Conservation (phyloP, 2,329 filamentous ascomycete species). For the Fusarium torulosum region DNA sequence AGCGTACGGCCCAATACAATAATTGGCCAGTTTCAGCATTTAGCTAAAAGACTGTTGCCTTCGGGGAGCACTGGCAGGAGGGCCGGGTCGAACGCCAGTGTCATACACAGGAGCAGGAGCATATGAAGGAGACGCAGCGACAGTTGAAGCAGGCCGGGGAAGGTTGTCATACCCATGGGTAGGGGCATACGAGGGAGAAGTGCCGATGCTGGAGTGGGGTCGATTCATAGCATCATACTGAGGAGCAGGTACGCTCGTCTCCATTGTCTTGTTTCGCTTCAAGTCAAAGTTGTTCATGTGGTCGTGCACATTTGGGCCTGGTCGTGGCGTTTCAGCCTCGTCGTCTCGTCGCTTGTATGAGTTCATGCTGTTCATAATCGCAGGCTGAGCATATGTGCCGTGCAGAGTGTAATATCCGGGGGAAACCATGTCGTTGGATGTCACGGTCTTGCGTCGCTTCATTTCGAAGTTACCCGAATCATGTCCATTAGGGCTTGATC, state of each 20-base stretch:
- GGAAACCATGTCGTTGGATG: slow-evolving; percentile 27
- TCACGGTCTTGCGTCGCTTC: slow-evolving; percentile 84
- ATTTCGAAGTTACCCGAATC: slow-evolving; percentile 66
- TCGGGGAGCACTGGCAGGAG: slow-evolving; percentile 58
- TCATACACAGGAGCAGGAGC: slow-evolving; percentile 63
- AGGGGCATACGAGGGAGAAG: slow-evolving; percentile 45
- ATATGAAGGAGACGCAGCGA: slow-evolving; percentile 31
- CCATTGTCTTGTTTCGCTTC: slow-evolving; percentile 84
- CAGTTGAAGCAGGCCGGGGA: slow-evolving; percentile 28
- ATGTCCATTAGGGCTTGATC: slow-evolving; percentile 58
- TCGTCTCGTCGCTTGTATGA: slow-evolving; percentile 67
- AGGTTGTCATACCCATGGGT: slow-evolving; percentile 26
- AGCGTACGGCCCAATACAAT: background rate
- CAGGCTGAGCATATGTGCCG: slow-evolving; percentile 21
- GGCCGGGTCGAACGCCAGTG: slow-evolving; percentile 61
- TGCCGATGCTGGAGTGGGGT: slow-evolving; percentile 60
- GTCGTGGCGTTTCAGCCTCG: slow-evolving; percentile 70
- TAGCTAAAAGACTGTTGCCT: slow-evolving; percentile 52
- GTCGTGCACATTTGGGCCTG: slow-evolving; percentile 64
- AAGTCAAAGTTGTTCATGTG: slow-evolving; percentile 66
- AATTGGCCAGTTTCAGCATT: background rate
- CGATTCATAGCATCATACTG: slow-evolving; percentile 65
- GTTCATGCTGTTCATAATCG: slow-evolving; percentile 71
- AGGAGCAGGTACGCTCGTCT: slow-evolving; percentile 65
- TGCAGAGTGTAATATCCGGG: slow-evolving; percentile 30